A percentile compares a stretch with the other conserved stretches of the same genome.
Evolutionary conservation across 1,284 basidiomycete species (phyloP).

Genomic region (Porodaedalea pini): DNA sequence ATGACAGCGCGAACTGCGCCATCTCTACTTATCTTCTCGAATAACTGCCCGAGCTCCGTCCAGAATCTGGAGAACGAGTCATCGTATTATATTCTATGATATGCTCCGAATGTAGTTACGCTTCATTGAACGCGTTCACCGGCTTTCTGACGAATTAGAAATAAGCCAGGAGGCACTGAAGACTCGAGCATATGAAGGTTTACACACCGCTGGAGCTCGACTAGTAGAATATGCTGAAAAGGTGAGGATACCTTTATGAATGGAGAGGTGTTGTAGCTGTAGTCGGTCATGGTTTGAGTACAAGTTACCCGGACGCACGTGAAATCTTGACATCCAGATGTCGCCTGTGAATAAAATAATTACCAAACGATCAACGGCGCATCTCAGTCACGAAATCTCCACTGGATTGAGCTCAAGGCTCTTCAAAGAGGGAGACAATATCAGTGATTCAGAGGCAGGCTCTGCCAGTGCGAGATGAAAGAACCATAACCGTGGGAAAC

Average conservation of each 20-base stretch:
- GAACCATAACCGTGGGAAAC: no score
- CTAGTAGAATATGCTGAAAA: conserved; percentile 46
- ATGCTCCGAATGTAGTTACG: conserved; percentile 37
- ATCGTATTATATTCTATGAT: not conserved
- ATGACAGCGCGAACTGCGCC: conserved; percentile 68
- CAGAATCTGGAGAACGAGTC: conserved; percentile 53
- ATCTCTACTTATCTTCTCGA: conserved; percentile 55
- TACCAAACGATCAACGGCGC: no score
- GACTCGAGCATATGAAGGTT: not conserved
- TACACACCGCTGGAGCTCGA: conserved; percentile 52
- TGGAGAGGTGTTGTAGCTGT: not conserved
- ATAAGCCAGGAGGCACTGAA: not conserved
- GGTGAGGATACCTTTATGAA: conserved; percentile 28
- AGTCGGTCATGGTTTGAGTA: not conserved
- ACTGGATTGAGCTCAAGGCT: no score
- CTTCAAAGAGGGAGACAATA: no score
- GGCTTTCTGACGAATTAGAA: conserved; percentile 48
- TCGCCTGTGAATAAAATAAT: no score
- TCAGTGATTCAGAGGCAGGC: no score
- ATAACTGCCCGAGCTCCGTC: conserved; percentile 60
- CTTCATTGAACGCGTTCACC: conserved; percentile 71
- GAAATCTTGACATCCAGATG: no score
- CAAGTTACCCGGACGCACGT: not conserved
- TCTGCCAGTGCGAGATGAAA: no score
- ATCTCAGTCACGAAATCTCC: no score